Conservation (phyloP, 1,284 basidiomycete genomes). For the Rhodotorula sp. region DNA sequence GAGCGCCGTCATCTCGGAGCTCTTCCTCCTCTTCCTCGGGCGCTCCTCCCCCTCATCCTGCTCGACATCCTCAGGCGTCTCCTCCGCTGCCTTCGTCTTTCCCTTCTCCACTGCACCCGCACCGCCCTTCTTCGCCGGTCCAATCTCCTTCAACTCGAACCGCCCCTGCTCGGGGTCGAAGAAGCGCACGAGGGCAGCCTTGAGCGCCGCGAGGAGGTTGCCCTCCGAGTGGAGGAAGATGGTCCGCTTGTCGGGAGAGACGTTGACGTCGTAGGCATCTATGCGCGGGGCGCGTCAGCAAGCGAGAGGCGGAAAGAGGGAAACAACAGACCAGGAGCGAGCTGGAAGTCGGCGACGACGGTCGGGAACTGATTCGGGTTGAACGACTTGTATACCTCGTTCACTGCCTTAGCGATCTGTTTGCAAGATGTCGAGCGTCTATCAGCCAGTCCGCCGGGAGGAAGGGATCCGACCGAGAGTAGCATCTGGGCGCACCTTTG, state of each 20-base stretch:
- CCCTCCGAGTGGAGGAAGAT: slow-evolving; percentile 88
- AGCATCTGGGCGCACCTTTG: slow-evolving; percentile 61
- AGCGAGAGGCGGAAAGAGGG: not conserved
- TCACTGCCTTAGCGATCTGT: slow-evolving; percentile 79
- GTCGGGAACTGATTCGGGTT: slow-evolving; percentile 79
- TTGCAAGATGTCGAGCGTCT: too few species aligned
- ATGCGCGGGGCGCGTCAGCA: not conserved
- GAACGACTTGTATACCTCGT: slow-evolving; percentile 85
- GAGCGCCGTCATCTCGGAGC: not conserved
- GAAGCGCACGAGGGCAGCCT: slow-evolving; percentile 58
- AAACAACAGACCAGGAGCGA: slow-evolving; percentile 65
- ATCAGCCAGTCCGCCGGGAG: not conserved
- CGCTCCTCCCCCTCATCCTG: slow-evolving; percentile 36
- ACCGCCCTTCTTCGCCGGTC: not conserved
- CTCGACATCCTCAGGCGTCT: not conserved
- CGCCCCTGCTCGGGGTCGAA: slow-evolving; percentile 71
- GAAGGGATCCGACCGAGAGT: not conserved
- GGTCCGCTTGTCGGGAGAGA: slow-evolving; percentile 94
- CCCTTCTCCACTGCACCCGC: not conserved
- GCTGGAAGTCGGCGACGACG: slow-evolving; percentile 76
- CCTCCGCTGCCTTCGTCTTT: not conserved
- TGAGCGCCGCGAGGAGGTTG: slow-evolving; percentile 75
- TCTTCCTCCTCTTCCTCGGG: slow-evolving; percentile 25
- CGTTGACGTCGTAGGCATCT: slow-evolving; percentile 92
- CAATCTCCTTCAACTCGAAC: slow-evolving; percentile 54